A percentile compares a stretch with the other conserved stretches of the same genome.
Conservation (phyloP, 257 asterid genomes). For the Prunella vulgaris region DNA sequence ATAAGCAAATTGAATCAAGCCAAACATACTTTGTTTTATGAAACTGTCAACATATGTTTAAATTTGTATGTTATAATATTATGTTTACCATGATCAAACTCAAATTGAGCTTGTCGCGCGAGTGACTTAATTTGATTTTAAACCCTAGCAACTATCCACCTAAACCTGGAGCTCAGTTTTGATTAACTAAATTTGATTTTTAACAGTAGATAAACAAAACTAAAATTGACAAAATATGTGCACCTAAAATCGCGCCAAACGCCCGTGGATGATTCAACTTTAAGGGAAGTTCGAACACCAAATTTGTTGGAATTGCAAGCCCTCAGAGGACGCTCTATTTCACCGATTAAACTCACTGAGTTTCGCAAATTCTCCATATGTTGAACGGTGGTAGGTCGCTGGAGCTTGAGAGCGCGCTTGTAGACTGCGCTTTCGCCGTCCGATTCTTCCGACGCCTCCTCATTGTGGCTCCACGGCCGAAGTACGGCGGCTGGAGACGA, state of each 20-base stretch:
- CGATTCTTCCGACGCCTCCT: constrained; percentile 25
- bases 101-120: neutral
- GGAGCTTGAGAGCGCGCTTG: constrained; percentile 50
- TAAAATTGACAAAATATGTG: constrained; percentile 11
- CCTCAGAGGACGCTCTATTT: constrained; percentile 22
- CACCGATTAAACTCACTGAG: constrained; percentile 75
- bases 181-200: neutral
- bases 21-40: neutral
- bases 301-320: constrained; percentile 12
- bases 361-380: constrained; percentile 27
- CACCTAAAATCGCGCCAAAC: constrained; percentile 30
- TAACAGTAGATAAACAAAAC: neutral
- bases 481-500: constrained; percentile 31
- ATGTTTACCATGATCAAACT: neutral
- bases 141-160: neutral
- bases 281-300: constrained; percentile 43
- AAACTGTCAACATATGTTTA: neutral
- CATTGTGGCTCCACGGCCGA: constrained; percentile 21
- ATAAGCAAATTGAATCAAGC: neutral
- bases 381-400: constrained; percentile 49
- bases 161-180: neutral
- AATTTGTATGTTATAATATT: neutral
- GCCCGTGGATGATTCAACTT: constrained; percentile 26
- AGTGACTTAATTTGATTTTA: neutral
- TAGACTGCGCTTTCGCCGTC: constrained; percentile 48